Evolutionary conservation across 1,284 basidiomycete species (phyloP).

Genomic region (Puccinia triticina): DNA sequence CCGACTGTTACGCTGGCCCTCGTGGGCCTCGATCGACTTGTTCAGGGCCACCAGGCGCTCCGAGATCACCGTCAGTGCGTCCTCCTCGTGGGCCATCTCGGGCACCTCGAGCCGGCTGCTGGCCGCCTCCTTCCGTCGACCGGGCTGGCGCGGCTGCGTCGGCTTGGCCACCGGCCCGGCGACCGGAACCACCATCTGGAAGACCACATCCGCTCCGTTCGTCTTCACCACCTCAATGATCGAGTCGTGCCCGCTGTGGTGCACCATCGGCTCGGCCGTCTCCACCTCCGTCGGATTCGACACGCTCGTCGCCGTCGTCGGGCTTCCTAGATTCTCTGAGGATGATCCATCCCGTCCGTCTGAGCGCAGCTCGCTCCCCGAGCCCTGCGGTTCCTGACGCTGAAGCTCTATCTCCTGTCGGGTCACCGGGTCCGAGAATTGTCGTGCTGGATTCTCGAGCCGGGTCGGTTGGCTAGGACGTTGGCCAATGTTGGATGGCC

Average conservation of each 20-base stretch:
- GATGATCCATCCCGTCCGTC: conserved; percentile 12
- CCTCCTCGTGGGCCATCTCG: not conserved
- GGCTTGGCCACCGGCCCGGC: not conserved
- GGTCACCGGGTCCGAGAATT: conserved; percentile 1
- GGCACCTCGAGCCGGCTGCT: not conserved
- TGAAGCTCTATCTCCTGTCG: not conserved
- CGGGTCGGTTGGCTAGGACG: not conserved
- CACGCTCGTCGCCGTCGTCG: conserved; percentile 19
- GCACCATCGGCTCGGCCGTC: not conserved
- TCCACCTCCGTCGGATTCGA: conserved; percentile 12
- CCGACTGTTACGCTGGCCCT: not conserved
- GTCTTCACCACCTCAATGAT: conserved; percentile 35
- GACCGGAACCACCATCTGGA: conserved; percentile 40
- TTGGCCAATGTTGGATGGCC: not conserved
- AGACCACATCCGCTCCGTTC: conserved; percentile 24
- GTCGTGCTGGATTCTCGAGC: not conserved
- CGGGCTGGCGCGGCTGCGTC: not conserved
- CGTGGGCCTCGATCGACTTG: conserved; percentile 35
- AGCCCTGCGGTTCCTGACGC: not conserved
- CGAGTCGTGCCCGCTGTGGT: not conserved
- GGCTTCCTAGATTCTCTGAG: conserved; percentile 4
- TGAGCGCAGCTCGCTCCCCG: not conserved
- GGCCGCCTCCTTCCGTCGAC: not conserved
- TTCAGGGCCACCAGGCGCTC: conserved; percentile 38
- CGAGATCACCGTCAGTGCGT: conserved; percentile 40